These are phyloP conservation scores for Bisporella sp. DNA, from an alignment of 2,329 filamentous ascomycete genomes.

Conservation along the genomic window DNA sequence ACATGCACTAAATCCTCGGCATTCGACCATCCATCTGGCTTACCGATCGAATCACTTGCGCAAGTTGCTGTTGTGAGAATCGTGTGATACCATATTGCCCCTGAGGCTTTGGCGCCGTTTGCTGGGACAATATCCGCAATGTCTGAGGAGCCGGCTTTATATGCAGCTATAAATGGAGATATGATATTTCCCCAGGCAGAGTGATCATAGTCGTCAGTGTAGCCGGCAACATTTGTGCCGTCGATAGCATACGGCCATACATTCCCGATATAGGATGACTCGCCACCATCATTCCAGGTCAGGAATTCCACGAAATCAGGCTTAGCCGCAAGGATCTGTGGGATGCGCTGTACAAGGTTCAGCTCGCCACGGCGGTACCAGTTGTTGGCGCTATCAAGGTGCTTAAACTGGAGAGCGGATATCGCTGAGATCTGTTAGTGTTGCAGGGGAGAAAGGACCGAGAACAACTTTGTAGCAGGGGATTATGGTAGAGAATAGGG, in stretches of 20 bases:
- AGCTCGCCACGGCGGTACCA: not conserved
- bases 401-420: conserved; percentile 1
- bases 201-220: not conserved
- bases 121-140: not conserved
- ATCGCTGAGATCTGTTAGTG: not conserved
- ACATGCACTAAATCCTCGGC: conserved; percentile 3
- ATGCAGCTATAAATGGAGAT: not conserved
- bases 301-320: not conserved
- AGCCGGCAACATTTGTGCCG: not conserved
- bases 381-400: not conserved
- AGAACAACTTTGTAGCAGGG: not conserved
- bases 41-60: not conserved
- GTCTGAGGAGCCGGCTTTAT: not conserved
- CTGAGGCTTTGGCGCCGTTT: not conserved
- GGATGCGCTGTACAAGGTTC: not conserved
- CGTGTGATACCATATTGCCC: not conserved
- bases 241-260: not conserved
- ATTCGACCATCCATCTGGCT: conserved; percentile 1
- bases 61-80: not conserved
- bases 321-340: not conserved
- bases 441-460: no score
- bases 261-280: not conserved
- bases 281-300: not conserved
- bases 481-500: not conserved
- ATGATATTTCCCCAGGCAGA: not conserved